These are phyloP conservation scores for Phytophthora sp. DNA, from an alignment of 352 stramenopile genomes.

Conservation along the genomic window DNA sequence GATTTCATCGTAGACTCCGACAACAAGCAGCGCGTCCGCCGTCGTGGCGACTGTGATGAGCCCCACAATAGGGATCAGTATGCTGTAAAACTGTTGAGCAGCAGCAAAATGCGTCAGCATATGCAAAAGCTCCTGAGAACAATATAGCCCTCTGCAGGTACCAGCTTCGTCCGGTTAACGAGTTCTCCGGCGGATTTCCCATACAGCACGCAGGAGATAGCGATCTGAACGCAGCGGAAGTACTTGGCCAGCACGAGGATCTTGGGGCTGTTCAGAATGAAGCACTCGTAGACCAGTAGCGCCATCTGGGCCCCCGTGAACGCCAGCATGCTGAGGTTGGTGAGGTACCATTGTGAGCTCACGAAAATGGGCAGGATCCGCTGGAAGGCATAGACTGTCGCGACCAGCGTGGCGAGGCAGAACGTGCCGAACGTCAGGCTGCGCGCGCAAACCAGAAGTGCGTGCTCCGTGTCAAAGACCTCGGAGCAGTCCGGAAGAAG, in stretches of 20 bases:
- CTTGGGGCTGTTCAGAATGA: slow-evolving; percentile 61
- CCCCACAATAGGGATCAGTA: slow-evolving; percentile 58
- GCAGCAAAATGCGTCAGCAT: neutral
- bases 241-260: slow-evolving; percentile 77
- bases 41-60: slow-evolving; percentile 65
- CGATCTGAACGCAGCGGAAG: slow-evolving; percentile 70
- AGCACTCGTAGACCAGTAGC: slow-evolving; percentile 68
- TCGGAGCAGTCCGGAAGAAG: slow-evolving; percentile 64
- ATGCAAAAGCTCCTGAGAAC: too few relatives aligned
- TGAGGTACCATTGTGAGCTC: slow-evolving; percentile 57
- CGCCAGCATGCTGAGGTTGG: slow-evolving; percentile 67
- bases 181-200: slow-evolving; percentile 71
- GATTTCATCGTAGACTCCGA: slow-evolving; percentile 51
- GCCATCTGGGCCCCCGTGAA: slow-evolving; percentile 70
- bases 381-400: slow-evolving; percentile 49
- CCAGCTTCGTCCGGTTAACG: slow-evolving; percentile 48
- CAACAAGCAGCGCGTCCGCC: slow-evolving; percentile 52
- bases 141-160: slow-evolving; percentile 15
- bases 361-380: slow-evolving; percentile 68
- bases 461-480: slow-evolving; percentile 39
- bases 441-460: slow-evolving; percentile 60
- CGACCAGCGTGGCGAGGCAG: slow-evolving; percentile 57
- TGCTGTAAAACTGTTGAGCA: slow-evolving; percentile 49
- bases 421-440: slow-evolving; percentile 67
- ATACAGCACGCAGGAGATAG: slow-evolving; percentile 73